Evolutionary conservation across 129 eudicot genomes (phyloP), one percentile per base, ranked within the genome.

Genomic region (Lactuca saligna): DNA sequence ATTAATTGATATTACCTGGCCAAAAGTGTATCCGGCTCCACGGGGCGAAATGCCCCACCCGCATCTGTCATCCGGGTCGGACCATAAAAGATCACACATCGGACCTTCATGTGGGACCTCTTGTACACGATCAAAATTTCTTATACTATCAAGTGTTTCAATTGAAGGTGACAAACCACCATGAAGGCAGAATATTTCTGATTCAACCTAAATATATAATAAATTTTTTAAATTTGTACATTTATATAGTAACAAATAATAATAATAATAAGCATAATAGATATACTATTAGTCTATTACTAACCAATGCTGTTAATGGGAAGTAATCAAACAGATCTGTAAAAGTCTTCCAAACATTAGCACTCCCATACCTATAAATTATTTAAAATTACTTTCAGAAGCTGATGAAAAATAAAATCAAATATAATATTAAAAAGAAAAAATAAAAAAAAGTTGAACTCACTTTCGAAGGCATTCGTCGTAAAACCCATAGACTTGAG

Each of bases 21-120:
- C 97, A 67, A 91, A 91, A 14, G 97, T 91, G 88, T 91, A 91
- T 55, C 97, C 97, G 56, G 96, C 96, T 56, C 97, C 97, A 70
- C 97, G 85, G 5, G 97, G 97, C 5, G 97, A 91, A 29, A 91
- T 88, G 29, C 97, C 97, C 97, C 97, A 91, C 65, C 97, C 97
- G 62, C 97, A 91, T 34, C 97, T 88, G 82, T 91, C 97, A 85
- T 85, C 97, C 4, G 97, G 97, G 82, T 88, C 97, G 59, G 97
- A 91, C 96, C 97, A 88, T 76, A 91, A 72, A 57, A 91, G 90
- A 82, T 88, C 97, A 68, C 97, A 91, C 96, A 91, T 88, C 3
- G 97, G 93, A 38, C 97, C 97, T 70, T 91, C 97, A 16, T 91
- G 97, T 55, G 97, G 96, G 55, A 91, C 97, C 75, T 91, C 97